Conservation (phyloP, 1,139 yeast genomes). For the Saccharomyces hybrid region DNA sequence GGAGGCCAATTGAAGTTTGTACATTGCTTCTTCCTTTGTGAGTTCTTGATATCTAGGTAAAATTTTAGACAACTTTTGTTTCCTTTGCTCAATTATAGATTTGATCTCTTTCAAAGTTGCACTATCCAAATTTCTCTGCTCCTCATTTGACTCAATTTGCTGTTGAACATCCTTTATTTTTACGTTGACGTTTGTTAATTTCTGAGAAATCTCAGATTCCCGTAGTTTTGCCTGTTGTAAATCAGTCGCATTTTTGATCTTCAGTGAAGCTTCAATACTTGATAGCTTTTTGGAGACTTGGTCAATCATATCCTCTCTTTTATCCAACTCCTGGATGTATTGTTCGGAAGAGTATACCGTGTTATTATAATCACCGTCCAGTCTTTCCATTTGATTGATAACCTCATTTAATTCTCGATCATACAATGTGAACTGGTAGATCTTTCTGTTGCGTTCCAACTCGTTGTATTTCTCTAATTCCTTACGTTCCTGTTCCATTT, state of each 20-base stretch:
- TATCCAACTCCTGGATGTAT: slow-evolving; percentile 38
- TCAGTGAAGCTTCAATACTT: slow-evolving; percentile 31
- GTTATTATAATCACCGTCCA: slow-evolving; percentile 53
- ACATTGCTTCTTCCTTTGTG: slow-evolving; percentile 36
- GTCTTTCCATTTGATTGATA: slow-evolving; percentile 49
- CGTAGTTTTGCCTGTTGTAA: slow-evolving; percentile 42
- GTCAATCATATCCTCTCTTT: slow-evolving; percentile 41
- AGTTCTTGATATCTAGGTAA: slow-evolving; percentile 40
- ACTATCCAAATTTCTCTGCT: slow-evolving; percentile 21
- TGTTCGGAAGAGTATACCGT: slow-evolving; percentile 39
- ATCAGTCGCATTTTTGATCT: slow-evolving; percentile 44
- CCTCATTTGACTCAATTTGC: slow-evolving; percentile 25
- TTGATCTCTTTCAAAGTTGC: slow-evolving; percentile 27
- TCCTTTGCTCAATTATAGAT: slow-evolving; percentile 37
- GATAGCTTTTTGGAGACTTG: slow-evolving; percentile 32
- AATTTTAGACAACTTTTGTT: slow-evolving; percentile 35
- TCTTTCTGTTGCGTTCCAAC: slow-evolving; percentile 60
- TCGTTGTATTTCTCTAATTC: slow-evolving; percentile 65
- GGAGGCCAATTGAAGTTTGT: slow-evolving; percentile 38
- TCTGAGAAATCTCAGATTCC: slow-evolving; percentile 36
- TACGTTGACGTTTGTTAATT: slow-evolving; percentile 32
- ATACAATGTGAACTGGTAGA: slow-evolving; percentile 65
- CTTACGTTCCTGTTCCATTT: slow-evolving; percentile 71
- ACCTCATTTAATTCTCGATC: slow-evolving; percentile 67
- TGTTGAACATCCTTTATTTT: slow-evolving; percentile 29